phyloP scores from a whole-genome alignment of 1,284 basidiomycete genomes.

The Amylostereum areolatum region DNA sequence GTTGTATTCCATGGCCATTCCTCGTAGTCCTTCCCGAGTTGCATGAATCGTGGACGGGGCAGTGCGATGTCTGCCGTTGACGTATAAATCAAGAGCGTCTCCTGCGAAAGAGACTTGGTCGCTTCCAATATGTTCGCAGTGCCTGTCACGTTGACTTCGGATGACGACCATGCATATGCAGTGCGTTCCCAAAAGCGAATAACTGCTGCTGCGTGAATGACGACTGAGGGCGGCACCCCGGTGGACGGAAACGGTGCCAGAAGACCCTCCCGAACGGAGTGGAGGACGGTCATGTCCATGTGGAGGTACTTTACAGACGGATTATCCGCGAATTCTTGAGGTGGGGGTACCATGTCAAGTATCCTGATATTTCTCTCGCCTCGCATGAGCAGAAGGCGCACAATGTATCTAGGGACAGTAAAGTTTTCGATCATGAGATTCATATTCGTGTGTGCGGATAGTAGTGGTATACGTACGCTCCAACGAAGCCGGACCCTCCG shows the following conservation, averaged over 20 bases:
- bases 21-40: constrained; percentile 18
- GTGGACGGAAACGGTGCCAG: constrained; percentile 17
- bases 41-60: constrained; percentile 21
- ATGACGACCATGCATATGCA: constrained; percentile 23
- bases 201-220: constrained; percentile 27
- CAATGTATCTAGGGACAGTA: constrained; percentile 21
- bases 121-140: constrained; percentile 23
- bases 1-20: constrained; percentile 9
- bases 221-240: constrained; percentile 21
- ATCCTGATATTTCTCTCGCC: constrained; percentile 28
- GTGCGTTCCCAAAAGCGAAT: constrained; percentile 31
- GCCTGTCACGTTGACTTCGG: constrained; percentile 28
- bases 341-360: constrained; percentile 25
- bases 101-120: constrained; percentile 19
- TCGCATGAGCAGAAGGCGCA: constrained; percentile 25
- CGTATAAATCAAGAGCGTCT: constrained; percentile 24
- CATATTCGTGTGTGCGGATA: background rate
- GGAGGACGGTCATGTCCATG: constrained; percentile 25
- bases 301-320: constrained; percentile 23
- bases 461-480: constrained; percentile 19
- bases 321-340: constrained; percentile 16
- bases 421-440: background rate
- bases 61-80: constrained; percentile 22
- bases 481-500: constrained; percentile 30
- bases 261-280: constrained; percentile 21